Evolutionary conservation across 2,329 filamentous ascomycete species (phyloP).

Genomic region (Talaromyces sp.): DNA sequence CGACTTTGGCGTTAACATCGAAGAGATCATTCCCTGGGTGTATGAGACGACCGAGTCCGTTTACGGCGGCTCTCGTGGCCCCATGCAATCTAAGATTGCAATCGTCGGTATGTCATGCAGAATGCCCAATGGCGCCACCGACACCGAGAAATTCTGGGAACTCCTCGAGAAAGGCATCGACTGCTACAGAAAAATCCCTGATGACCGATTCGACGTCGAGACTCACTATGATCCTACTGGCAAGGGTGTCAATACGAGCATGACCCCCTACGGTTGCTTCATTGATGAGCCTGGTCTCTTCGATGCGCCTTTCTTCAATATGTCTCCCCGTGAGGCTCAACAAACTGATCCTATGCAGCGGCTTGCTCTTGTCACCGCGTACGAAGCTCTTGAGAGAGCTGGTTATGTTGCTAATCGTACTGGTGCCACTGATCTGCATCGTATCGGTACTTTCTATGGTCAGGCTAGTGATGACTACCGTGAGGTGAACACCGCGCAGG

Average conservation of each 20-base stretch:
- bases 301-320: slow-evolving; percentile 82
- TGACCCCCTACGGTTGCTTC: slow-evolving; percentile 69
- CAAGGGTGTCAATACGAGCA: slow-evolving; percentile 66
- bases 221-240: slow-evolving; percentile 65
- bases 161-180: slow-evolving; percentile 32
- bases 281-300: slow-evolving; percentile 72
- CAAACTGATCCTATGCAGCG: slow-evolving; percentile 77
- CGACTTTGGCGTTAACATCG: background rate
- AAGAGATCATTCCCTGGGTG: background rate
- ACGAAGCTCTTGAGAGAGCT: slow-evolving; percentile 77
- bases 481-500: slow-evolving; percentile 69
- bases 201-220: slow-evolving; percentile 64
- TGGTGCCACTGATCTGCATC: slow-evolving; percentile 60
- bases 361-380: slow-evolving; percentile 70
- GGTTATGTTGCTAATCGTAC: slow-evolving; percentile 72
- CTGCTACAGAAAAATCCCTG: slow-evolving; percentile 47
- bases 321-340: slow-evolving; percentile 75
- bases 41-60: slow-evolving; percentile 22
- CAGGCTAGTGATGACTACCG: slow-evolving; percentile 74
- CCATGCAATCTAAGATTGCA: slow-evolving; percentile 50
- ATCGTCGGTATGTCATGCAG: slow-evolving; percentile 78
- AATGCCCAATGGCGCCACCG: slow-evolving; percentile 62
- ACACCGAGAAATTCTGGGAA: slow-evolving; percentile 35
- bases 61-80: background rate
- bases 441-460: slow-evolving; percentile 71